Evolutionary conservation across 257 asterid species (phyloP).

Genomic region (Cinchona pubescens): DNA sequence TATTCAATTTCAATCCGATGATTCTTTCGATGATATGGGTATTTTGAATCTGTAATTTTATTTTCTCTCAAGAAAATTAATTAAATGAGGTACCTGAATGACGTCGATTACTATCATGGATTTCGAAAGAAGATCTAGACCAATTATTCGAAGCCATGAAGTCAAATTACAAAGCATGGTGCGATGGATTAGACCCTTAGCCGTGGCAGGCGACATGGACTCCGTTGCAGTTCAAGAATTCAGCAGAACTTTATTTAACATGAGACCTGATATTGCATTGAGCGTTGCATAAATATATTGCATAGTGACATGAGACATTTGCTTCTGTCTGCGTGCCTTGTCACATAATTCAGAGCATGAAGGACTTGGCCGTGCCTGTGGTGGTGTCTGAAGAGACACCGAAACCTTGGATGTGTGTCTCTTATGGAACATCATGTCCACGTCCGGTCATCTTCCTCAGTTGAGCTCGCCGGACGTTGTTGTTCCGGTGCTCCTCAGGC

Average conservation of each 20-base stretch:
- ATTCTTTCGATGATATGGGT: not conserved
- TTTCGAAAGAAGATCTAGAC: constrained; percentile 60
- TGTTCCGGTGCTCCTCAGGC: constrained; percentile 64
- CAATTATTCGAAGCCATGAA: constrained; percentile 61
- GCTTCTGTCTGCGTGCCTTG: constrained; percentile 58
- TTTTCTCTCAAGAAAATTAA: too few relatives aligned
- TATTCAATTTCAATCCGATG: not conserved
- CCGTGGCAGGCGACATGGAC: constrained; percentile 84
- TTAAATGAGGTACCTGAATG: constrained; percentile 45
- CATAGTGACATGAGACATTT: constrained; percentile 56
- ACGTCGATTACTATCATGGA: constrained; percentile 78
- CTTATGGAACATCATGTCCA: constrained; percentile 75
- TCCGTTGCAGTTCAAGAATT: constrained; percentile 75
- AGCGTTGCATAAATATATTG: constrained; percentile 60
- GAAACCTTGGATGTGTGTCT: constrained; percentile 56
- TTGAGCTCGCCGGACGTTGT: constrained; percentile 72
- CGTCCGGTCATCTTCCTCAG: constrained; percentile 85
- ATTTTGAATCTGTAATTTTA: too few relatives aligned
- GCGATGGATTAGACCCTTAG: constrained; percentile 68
- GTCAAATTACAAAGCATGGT: constrained; percentile 76
- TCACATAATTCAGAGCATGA: constrained; percentile 74
- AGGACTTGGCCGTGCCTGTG: constrained; percentile 86
- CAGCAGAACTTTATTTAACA: constrained; percentile 77
- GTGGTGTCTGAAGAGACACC: constrained; percentile 67
- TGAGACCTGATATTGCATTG: constrained; percentile 85